Evolutionary conservation across 192 early-diverging fungal genomes (phyloP).

Genomic region (Phlyctochytrium bullatum): DNA sequence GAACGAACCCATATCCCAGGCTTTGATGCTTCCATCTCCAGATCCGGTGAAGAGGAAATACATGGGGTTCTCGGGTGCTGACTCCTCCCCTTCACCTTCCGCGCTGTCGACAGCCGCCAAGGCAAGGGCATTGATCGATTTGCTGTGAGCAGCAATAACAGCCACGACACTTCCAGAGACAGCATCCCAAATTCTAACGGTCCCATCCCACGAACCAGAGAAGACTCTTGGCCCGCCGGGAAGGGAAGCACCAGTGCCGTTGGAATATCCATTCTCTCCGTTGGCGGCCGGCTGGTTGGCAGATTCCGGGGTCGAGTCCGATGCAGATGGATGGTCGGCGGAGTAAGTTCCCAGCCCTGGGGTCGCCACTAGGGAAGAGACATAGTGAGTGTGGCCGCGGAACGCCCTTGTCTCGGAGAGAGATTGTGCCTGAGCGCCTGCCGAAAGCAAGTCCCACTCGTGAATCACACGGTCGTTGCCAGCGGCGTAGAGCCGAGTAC

Average conservation of each 20-base stretch:
- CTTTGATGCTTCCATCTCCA: conserved; percentile 16
- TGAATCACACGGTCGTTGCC: conserved; percentile 19
- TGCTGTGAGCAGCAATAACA: background rate
- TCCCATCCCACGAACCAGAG: conserved; percentile 16
- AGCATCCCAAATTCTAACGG: conserved; percentile 18
- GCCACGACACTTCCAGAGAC: conserved; percentile 4
- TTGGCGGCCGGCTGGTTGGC: no score
- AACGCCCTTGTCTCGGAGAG: background rate
- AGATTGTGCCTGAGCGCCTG: background rate
- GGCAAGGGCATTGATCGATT: conserved; percentile 10
- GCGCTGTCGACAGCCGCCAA: background rate
- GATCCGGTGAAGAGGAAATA: conserved; percentile 4
- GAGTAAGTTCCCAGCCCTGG: background rate
- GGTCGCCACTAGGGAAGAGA: conserved; percentile 12
- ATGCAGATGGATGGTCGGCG: background rate
- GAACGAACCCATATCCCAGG: conserved; percentile 16
- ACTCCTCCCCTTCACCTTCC: background rate
- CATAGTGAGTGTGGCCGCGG: conserved; percentile 17
- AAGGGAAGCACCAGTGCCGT: background rate
- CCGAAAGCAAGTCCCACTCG: conserved; percentile 8
- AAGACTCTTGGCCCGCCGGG: conserved; percentile 14
- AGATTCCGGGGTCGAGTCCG: background rate
- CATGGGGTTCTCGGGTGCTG: background rate
- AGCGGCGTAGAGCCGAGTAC: conserved; percentile 5
- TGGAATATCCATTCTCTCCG: background rate